These are phyloP conservation scores for Nyctanthes arbortristis DNA, from an alignment of 257 asterid genomes.

Conservation along the genomic window DNA sequence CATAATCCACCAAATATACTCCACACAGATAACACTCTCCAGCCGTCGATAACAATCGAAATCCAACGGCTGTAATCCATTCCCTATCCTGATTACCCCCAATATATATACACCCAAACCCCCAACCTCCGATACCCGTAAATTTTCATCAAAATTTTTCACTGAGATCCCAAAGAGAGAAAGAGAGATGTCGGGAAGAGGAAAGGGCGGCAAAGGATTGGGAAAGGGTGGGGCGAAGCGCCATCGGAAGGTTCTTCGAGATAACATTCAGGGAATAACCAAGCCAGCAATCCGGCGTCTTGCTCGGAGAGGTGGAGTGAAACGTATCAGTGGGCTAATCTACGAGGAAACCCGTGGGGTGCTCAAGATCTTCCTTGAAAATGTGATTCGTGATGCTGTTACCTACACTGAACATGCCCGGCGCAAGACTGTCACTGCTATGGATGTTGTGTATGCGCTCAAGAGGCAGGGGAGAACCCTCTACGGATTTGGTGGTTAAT, in stretches of 20 bases:
- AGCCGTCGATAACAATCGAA: conserved; percentile 24
- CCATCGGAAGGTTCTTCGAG: conserved; percentile 43
- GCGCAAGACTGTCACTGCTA: conserved; percentile 45
- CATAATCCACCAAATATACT: background rate
- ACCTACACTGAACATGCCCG: too few species aligned
- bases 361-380: conserved; percentile 40
- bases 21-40: background rate
- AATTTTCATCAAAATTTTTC: background rate
- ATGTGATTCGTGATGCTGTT: conserved; percentile 41
- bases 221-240: conserved; percentile 53
- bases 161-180: background rate
- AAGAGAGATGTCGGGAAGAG: conserved; percentile 41
- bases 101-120: background rate
- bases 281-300: conserved; percentile 49
- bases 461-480: conserved; percentile 53
- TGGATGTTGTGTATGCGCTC: conserved; percentile 47
- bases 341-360: too few species aligned
- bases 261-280: conserved; percentile 44
- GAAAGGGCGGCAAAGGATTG: conserved; percentile 48
- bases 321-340: conserved; percentile 46
- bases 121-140: background rate
- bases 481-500: conserved; percentile 42
- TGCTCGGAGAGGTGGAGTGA: conserved; percentile 50
- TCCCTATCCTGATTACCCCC: background rate
- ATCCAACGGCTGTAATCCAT: conserved; percentile 26